Evolutionary conservation across 164 flowering plant species (phyloP).

Genomic region (Chloranthus sessilifolius): DNA sequence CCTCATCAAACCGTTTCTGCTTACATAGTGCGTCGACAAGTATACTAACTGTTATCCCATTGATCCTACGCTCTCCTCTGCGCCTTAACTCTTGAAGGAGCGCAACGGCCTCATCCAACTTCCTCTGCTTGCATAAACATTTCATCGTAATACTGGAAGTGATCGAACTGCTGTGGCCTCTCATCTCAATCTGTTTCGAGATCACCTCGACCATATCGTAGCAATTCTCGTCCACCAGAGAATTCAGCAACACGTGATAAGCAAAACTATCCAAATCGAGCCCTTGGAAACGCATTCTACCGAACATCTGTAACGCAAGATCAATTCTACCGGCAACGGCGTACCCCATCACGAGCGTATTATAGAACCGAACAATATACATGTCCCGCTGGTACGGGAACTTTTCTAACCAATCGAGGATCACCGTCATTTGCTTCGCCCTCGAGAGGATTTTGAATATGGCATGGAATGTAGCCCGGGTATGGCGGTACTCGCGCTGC

Average conservation of each 20-base stretch:
- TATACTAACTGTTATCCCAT: constrained; percentile 21
- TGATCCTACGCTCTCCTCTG: constrained; percentile 9
- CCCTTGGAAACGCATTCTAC: constrained; percentile 71
- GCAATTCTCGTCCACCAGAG: constrained; percentile 51
- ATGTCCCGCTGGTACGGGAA: constrained; percentile 9
- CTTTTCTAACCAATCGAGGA: constrained; percentile 45
- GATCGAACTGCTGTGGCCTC: constrained; percentile 43
- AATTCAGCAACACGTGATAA: constrained; percentile 73
- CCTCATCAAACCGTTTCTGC: constrained; percentile 31
- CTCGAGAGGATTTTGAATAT: constrained; percentile 55
- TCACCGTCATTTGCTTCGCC: constrained; percentile 38
- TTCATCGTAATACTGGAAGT: constrained; percentile 51
- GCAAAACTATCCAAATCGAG: constrained; percentile 50
- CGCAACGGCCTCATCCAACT: constrained; percentile 37
- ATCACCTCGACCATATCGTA: constrained; percentile 44
- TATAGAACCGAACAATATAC: constrained; percentile 32
- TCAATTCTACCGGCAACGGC: constrained; percentile 64
- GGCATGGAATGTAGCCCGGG: constrained; percentile 55
- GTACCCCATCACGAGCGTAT: constrained; percentile 71
- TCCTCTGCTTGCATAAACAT: constrained; percentile 44
- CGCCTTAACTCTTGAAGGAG: constrained; percentile 31
- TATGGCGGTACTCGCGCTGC: constrained; percentile 57
- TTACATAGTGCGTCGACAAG: constrained; percentile 56
- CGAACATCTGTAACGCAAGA: constrained; percentile 67
- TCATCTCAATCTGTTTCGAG: constrained; percentile 36